These are phyloP conservation scores for Volvox africanus DNA, from an alignment of 139 green algal species.

Conservation along the genomic window DNA sequence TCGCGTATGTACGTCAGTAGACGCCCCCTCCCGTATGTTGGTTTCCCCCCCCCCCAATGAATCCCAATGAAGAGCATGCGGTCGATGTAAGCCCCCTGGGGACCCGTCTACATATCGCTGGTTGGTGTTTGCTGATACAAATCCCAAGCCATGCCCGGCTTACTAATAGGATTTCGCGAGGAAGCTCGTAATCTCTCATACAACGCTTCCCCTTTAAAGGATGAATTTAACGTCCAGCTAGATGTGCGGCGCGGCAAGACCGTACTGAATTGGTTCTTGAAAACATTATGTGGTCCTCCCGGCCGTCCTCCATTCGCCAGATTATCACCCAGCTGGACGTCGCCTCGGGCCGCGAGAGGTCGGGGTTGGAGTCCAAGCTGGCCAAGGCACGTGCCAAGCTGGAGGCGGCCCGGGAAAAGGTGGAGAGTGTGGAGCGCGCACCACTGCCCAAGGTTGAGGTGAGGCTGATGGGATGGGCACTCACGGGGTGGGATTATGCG, in stretches of 20 bases:
- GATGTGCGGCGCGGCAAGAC: too few relatives aligned
- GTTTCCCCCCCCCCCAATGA: too few relatives aligned
- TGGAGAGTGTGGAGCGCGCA: slow-evolving; percentile 62
- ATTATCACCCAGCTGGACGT: slow-evolving; percentile 27
- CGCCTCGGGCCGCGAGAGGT: slow-evolving; percentile 55
- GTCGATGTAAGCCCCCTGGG: too few relatives aligned
- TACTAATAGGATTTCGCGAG: neutral
- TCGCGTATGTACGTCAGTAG: too few relatives aligned
- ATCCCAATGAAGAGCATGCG: too few relatives aligned
- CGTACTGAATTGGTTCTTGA: too few relatives aligned
- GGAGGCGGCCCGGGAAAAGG: slow-evolving; percentile 62
- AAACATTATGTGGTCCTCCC: neutral
- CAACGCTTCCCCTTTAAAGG: neutral
- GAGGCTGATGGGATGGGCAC: neutral
- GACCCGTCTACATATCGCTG: too few relatives aligned
- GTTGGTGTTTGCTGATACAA: too few relatives aligned
- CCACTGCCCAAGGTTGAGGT: slow-evolving; percentile 77
- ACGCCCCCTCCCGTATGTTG: too few relatives aligned
- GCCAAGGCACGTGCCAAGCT: slow-evolving; percentile 63
- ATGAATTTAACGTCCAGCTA: too few relatives aligned
- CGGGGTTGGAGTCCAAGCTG: slow-evolving; percentile 53
- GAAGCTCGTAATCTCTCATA: neutral
- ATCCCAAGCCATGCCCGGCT: neutral
- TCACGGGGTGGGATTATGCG: too few relatives aligned
- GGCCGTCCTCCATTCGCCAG: slow-evolving; percentile 8